Conservation (phyloP, 2,329 filamentous ascomycete species). For the Aureobasidium namibiae region DNA sequence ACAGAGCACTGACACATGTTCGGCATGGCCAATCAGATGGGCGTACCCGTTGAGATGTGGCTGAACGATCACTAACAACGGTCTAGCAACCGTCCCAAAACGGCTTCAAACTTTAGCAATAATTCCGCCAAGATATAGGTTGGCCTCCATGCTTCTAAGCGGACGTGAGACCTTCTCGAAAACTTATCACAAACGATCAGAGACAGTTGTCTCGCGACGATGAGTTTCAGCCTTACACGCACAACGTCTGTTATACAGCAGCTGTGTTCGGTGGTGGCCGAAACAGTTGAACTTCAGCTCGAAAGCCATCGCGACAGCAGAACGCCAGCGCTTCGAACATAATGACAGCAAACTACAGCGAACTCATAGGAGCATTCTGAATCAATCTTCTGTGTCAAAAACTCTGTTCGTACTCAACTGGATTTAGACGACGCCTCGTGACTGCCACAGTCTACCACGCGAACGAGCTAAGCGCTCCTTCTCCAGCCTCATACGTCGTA, state of each 20-base stretch:
- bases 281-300: conserved; percentile 7
- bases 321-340: not conserved
- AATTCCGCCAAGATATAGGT: not conserved
- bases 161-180: conserved; percentile 3
- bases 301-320: not conserved
- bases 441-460: not conserved
- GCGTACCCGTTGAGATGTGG: not conserved
- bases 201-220: not conserved
- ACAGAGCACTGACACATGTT: not conserved
- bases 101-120: not conserved
- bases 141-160: not conserved
- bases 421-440: not conserved
- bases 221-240: not conserved
- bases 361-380: not conserved
- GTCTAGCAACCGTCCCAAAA: conserved; percentile 3
- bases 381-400: not conserved
- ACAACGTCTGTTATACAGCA: not conserved
- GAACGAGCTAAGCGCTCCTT: not conserved
- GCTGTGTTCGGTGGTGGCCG: not conserved
- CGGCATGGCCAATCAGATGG: not conserved
- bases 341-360: not conserved
- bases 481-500: conserved; percentile 7
- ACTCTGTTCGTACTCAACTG: not conserved
- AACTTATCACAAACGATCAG: not conserved
- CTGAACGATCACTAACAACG: not conserved